These are phyloP conservation scores for Juglanconis sp. DNA, from an alignment of 2,329 filamentous ascomycete genomes.

Conservation along the genomic window DNA sequence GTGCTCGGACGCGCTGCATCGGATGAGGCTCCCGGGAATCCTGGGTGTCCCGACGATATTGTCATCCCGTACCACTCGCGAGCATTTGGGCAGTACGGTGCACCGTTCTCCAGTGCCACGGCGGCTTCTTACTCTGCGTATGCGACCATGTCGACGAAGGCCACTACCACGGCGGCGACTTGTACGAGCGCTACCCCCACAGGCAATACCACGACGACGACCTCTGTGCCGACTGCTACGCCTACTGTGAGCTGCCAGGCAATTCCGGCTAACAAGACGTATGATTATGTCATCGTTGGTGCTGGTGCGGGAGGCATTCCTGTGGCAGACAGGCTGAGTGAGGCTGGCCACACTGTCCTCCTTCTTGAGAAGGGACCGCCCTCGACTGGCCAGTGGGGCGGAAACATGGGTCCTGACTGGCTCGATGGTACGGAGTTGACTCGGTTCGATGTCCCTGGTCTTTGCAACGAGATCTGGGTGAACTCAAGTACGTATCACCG, in stretches of 20 bases:
- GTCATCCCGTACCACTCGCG: constrained; percentile 28
- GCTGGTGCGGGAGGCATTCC: constrained; percentile 57
- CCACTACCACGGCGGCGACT: constrained; percentile 23
- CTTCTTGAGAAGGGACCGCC: constrained; percentile 53
- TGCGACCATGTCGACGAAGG: constrained; percentile 31
- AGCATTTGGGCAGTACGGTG: constrained; percentile 30
- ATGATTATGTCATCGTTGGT: constrained; percentile 61
- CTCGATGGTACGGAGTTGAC: constrained; percentile 54
- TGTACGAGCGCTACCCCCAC: constrained; percentile 4
- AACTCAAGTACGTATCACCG: constrained; percentile 29
- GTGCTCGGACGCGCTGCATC: constrained; percentile 51
- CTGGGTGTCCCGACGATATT: constrained; percentile 29
- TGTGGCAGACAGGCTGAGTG: constrained; percentile 58
- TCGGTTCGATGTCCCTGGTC: constrained; percentile 63
- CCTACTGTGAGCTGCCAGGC: constrained; percentile 4
- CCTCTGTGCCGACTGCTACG: constrained; percentile 29
- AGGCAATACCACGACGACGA: background rate
- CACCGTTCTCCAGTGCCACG: constrained; percentile 25
- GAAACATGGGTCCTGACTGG: constrained; percentile 56
- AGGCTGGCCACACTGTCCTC: constrained; percentile 57
- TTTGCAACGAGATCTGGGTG: constrained; percentile 65
- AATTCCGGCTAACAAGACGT: constrained; percentile 30
- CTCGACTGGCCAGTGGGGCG: constrained; percentile 59
- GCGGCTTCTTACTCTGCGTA: constrained; percentile 29
- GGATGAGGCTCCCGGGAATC: constrained; percentile 34